Evolutionary conservation across 306 rosid genomes (phyloP), one percentile per base, ranked within the genome.

Genomic region (Inga oerstediana): DNA sequence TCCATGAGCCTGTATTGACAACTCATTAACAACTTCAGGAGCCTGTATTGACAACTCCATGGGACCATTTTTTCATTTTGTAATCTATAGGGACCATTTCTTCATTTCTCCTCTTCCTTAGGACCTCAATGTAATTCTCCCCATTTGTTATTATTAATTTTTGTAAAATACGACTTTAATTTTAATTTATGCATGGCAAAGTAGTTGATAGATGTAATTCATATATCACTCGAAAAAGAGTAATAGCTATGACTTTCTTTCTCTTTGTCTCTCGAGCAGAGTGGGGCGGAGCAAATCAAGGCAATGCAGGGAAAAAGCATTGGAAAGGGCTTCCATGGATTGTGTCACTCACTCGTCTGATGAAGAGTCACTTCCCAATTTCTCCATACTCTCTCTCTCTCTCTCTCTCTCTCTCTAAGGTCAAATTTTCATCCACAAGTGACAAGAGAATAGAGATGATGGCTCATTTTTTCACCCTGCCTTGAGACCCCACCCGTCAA

Each of bases 251-350:
- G 65, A 44, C 76, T 72, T 76, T 79, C 70, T 62, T 34, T 84
- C 34, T 77, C 59, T 19, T 24, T 77, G 34, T n/a, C 22, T 81
- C 46, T 62, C 73, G 8, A 12, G 54, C 6, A 72, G 58, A 66
- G 75, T 85, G 76, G 85, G 82, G 83, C 80, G 35, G 74, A 16
- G 68, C 68, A 27, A 72, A 5, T 17, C 37, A 27, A 12, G 67
- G 72, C 64, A 43, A 81, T 32, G 30, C 27, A 52, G 48, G 48
- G 32, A 20, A 32, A 45, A 72, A 24, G 80, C 78, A 70, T 70
- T 79, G 89, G 91, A 90, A 92, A 91, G 94, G 85, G 87, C 73
- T 89, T 82, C 66, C 54, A 79, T 85, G 94, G 91, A 89, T 87
- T 76, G 88, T 87, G 89, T 88, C 85, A 79, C 59, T 45, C 37